Evolutionary conservation across 1,284 basidiomycete species (phyloP).

Genomic region (Boletus semigastroideus): DNA sequence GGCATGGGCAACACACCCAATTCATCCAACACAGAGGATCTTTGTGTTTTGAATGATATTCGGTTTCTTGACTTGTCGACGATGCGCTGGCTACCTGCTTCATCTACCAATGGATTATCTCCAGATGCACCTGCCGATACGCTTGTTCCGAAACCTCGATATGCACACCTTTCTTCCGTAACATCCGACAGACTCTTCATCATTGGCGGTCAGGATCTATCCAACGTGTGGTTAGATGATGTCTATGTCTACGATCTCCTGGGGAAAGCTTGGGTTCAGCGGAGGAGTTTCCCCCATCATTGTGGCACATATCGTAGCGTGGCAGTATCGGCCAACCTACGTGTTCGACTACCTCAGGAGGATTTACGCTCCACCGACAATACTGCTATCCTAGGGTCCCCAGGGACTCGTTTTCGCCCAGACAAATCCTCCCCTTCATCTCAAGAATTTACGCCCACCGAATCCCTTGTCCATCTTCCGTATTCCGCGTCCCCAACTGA

Average conservation of each 20-base stretch:
- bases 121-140: conserved; percentile 38
- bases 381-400: conserved; percentile 47
- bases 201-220: conserved; percentile 91
- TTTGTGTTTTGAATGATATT: conserved; percentile 82
- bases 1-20: conserved; percentile 84
- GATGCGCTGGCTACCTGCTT: conserved; percentile 67
- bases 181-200: conserved; percentile 84
- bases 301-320: conserved; percentile 93
- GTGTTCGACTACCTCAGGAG: conserved; percentile 68
- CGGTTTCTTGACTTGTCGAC: conserved; percentile 78
- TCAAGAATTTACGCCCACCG: conserved; percentile 52
- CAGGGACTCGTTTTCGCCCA: conserved; percentile 57
- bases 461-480: conserved; percentile 67
- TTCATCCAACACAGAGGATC: conserved; percentile 65
- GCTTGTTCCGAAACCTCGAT: conserved; percentile 75
- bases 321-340: conserved; percentile 68
- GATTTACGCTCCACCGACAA: conserved; percentile 46
- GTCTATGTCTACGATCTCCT: conserved; percentile 84
- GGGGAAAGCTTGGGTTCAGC: conserved; percentile 72
- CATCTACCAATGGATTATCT: conserved; percentile 31
- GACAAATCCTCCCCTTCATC: conserved; percentile 40
- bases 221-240: conserved; percentile 90
- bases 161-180: conserved; percentile 87
- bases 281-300: conserved; percentile 80
- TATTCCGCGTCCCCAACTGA: conserved; percentile 71